These are phyloP conservation scores for Achaetomium macrosporum DNA, from an alignment of 2,329 filamentous ascomycete species.

Conservation along the genomic window DNA sequence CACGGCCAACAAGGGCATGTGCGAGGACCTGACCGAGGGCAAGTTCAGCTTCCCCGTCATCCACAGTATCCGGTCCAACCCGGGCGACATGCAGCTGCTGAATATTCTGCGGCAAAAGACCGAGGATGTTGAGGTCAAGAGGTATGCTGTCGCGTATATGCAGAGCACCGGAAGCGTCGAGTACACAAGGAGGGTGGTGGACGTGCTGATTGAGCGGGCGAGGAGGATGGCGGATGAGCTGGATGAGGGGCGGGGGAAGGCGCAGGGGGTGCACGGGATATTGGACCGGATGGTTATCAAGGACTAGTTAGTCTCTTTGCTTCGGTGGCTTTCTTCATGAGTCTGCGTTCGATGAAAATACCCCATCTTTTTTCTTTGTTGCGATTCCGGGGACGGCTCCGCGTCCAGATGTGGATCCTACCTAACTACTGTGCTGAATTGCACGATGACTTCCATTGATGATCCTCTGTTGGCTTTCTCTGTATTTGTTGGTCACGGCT, in stretches of 20 bases:
- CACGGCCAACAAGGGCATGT: conserved; percentile 83
- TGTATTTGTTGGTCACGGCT: too few relatives aligned
- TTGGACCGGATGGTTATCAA: conserved; percentile 57
- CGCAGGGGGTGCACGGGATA: conserved; percentile 57
- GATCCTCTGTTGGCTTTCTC: too few relatives aligned
- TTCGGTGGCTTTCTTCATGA: not conserved
- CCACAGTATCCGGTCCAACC: conserved; percentile 78
- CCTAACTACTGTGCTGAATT: too few relatives aligned
- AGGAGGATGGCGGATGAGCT: conserved; percentile 57
- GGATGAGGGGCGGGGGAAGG: conserved; percentile 54
- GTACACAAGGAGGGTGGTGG: conserved; percentile 67
- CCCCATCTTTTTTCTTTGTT: conserved; percentile 2
- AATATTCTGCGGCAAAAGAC: conserved; percentile 93
- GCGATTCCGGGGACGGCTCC: too few relatives aligned
- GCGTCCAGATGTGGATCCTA: too few relatives aligned
- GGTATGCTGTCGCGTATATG: conserved; percentile 88
- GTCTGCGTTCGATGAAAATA: conserved; percentile 1
- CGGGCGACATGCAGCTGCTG: conserved; percentile 69
- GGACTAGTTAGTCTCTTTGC: conserved; percentile 4
- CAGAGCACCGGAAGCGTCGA: conserved; percentile 82
- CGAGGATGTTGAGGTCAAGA: conserved; percentile 78
- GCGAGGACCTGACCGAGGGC: conserved; percentile 91
- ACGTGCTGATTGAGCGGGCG: conserved; percentile 58
- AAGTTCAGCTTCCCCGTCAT: conserved; percentile 97
- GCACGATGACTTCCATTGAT: too few relatives aligned